phyloP scores from a whole-genome alignment of 2,329 filamentous ascomycete genomes.

The Dothideomycetidae sp. region DNA sequence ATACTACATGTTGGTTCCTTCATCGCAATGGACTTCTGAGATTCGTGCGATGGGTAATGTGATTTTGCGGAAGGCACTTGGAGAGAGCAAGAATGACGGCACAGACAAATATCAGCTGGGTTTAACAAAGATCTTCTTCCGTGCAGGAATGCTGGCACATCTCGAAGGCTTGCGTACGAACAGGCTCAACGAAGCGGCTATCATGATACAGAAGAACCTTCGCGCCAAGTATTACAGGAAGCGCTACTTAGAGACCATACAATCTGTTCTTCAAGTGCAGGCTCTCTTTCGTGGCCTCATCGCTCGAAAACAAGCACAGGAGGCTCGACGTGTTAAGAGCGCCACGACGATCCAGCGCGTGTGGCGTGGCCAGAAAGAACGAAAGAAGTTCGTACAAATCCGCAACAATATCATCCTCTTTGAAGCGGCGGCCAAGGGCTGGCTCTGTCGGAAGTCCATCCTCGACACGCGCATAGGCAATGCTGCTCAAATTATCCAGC shows the following conservation, averaged over 20 bases:
- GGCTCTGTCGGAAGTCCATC: conserved; percentile 76
- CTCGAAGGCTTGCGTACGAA: conserved; percentile 85
- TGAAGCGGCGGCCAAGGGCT: conserved; percentile 84
- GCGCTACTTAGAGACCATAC: conserved; percentile 74
- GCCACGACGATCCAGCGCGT: conserved; percentile 90
- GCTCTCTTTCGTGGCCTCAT: conserved; percentile 62
- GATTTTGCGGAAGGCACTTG: conserved; percentile 78
- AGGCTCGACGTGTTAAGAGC: conserved; percentile 68
- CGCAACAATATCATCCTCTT: conserved; percentile 75
- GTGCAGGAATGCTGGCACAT: conserved; percentile 96
- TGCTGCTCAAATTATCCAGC: conserved; percentile 78
- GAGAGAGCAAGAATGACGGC: conserved; percentile 44
- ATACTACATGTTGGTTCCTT: conserved; percentile 96
- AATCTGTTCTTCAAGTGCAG: conserved; percentile 68
- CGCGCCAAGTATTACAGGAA: conserved; percentile 89
- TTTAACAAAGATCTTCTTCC: conserved; percentile 98
- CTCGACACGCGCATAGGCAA: conserved; percentile 90
- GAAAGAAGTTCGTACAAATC: conserved; percentile 63
- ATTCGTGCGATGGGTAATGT: conserved; percentile 88
- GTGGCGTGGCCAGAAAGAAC: conserved; percentile 85
- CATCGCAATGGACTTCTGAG: conserved; percentile 78
- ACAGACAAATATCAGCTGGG: conserved; percentile 95
- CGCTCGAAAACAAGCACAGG: conserved; percentile 62
- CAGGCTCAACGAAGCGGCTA: conserved; percentile 81
- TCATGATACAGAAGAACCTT: conserved; percentile 98